phyloP scores from a whole-genome alignment of 306 rosid species.

The Sicyos edulis region DNA sequence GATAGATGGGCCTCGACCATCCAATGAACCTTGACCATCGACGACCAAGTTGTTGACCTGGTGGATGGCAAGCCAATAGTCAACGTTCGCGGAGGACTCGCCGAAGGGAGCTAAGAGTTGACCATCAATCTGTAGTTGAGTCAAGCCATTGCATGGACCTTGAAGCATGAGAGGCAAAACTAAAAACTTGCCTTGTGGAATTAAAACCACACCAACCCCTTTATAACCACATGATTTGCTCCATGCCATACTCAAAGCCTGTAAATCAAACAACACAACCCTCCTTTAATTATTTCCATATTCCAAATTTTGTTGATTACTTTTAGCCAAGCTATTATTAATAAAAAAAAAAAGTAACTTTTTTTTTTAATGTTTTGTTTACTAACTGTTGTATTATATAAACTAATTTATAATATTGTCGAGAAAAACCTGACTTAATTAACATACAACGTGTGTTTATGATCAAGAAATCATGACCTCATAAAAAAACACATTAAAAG shows the following conservation, averaged over 20 bases:
- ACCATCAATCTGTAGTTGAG: background rate
- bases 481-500: too few relatives aligned
- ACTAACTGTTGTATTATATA: too few relatives aligned
- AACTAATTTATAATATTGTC: too few relatives aligned
- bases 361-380: too few relatives aligned
- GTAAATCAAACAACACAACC: background rate
- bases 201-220: background rate
- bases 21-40: constrained; percentile 29
- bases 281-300: too few relatives aligned
- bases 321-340: background rate
- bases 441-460: too few relatives aligned
- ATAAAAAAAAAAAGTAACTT: too few relatives aligned
- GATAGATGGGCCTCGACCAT: constrained; percentile 35
- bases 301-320: background rate
- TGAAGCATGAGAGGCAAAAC: constrained; percentile 7
- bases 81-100: background rate
- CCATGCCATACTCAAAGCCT: constrained; percentile 29
- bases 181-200: constrained; percentile 26
- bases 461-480: too few relatives aligned
- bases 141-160: constrained; percentile 30
- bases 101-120: background rate
- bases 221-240: constrained; percentile 24
- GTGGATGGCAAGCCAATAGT: constrained; percentile 25
- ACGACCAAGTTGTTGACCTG: constrained; percentile 17
- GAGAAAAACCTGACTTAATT: too few relatives aligned